Conservation (phyloP, 257 asterid species). For the Jacaranda mimosifolia region DNA sequence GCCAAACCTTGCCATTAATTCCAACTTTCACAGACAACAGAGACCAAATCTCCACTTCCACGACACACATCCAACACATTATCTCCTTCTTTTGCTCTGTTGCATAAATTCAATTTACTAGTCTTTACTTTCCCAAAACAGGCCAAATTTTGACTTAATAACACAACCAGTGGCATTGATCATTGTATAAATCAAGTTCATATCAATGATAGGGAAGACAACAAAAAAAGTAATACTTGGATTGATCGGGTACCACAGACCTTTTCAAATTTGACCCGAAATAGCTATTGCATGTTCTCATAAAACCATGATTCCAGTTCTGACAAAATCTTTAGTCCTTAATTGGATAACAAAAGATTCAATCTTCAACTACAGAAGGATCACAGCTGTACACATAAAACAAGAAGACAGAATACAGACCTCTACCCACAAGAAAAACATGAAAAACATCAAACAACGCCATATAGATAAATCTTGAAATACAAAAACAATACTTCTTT, state of each 20-base stretch:
- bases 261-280: no score
- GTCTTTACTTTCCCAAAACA: background rate
- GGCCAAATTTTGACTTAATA: background rate
- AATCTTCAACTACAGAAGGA: slow-evolving; percentile 13
- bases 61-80: slow-evolving; percentile 68
- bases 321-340: background rate
- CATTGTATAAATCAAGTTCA: background rate
- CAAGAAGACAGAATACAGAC: no score
- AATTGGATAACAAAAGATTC: slow-evolving; percentile 10
- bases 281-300: no score
- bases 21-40: slow-evolving; percentile 70
- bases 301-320: background rate
- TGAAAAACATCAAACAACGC: background rate
- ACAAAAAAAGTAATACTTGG: no score
- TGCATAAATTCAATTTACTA: background rate
- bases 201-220: no score
- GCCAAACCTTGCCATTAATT: slow-evolving; percentile 56
- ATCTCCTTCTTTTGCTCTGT: slow-evolving; percentile 70
- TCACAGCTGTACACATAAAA: no score
- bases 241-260: no score
- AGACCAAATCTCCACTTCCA: slow-evolving; percentile 76
- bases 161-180: background rate
- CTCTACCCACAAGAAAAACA: background rate
- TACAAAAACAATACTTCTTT: background rate
- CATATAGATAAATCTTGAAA: background rate